A percentile compares a stretch with the other conserved stretches of the same genome.
phyloP scores from a whole-genome alignment of 108 stramenopile species.

The Nitzschia putrida region DNA sequence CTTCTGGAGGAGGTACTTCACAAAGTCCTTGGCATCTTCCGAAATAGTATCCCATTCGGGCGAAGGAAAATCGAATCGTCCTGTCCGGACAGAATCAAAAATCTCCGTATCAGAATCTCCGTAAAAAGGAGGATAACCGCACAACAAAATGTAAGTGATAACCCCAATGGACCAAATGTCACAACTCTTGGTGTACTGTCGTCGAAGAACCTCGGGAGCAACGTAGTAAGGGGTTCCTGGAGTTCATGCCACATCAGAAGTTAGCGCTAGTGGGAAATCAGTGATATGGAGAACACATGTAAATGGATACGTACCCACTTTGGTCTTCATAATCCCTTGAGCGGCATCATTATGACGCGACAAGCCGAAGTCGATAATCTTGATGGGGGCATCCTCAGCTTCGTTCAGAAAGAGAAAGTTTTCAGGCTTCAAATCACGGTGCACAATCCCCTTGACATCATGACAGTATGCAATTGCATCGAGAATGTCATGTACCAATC shows the following conservation, averaged over 20 bases:
- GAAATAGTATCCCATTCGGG: slow-evolving; percentile 85
- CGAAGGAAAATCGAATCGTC: slow-evolving; percentile 78
- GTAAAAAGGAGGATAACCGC: slow-evolving; percentile 98
- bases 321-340: slow-evolving; percentile 88
- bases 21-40: slow-evolving; percentile 72
- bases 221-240: slow-evolving; percentile 86
- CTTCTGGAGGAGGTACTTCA: slow-evolving; percentile 57
- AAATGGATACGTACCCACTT: slow-evolving; percentile 52
- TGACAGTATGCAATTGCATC: slow-evolving; percentile 95
- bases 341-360: slow-evolving; percentile 84
- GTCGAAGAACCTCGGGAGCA: slow-evolving; percentile 88
- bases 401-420: slow-evolving; percentile 91
- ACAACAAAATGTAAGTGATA: slow-evolving; percentile 92
- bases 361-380: slow-evolving; percentile 99
- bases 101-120: slow-evolving; percentile 90
- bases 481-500: slow-evolving; percentile 81
- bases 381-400: slow-evolving; percentile 82
- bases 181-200: slow-evolving; percentile 91
- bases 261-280: not conserved
- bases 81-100: slow-evolving; percentile 72
- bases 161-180: slow-evolving; percentile 97
- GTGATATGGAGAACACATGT: not conserved
- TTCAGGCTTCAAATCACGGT: slow-evolving; percentile 96
- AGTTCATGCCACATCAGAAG: not conserved
- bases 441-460: slow-evolving; percentile 88